Base-by-base conservation (phyloP, 441 rosid species). In the Jatropha podagrica region DNA sequence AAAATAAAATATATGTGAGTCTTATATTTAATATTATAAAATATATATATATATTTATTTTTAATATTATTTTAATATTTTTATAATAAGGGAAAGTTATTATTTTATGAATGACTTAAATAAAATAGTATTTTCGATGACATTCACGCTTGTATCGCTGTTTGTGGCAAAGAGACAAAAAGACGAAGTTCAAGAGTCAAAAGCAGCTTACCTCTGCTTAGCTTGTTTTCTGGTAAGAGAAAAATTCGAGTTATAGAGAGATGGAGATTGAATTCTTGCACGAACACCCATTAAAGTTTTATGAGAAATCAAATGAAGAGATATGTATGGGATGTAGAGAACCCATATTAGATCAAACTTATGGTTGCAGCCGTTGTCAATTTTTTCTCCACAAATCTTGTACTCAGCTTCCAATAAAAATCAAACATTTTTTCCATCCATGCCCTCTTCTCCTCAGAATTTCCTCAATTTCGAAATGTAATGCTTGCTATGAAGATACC, bases 301-400 rank as follows among this genome's bases (percentile, higher is more conserved):
- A 52, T 15, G 56, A 52, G 0, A 52, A 52, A 1, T 17, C 56
- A 15, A 14, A 13, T 11, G 56, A 52, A 2, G 56, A 52, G 15
- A 13, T 52, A 7, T 52, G 56, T 18, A 8, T 15, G 20, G 56
- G 56, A 3, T 52, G 56, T 14, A 52, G 56, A 52, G 56, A 52
- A 15, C 56, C 56, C 56, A 3, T 60, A 23, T 60, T 15, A 60
- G 38, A 26, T 26, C 40, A 60, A 14, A 60, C 37, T 26, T 60
- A 60, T 26, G 64, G 64, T 5, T 60, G 64, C 23, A 60, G 64
- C 13, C 15, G 13, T 27, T 60, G 64, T 60, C 15, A 9, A 10
- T 60, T 23, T 60, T 60, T 60, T 13, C 64, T 60, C 64, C 64
- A 60, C 32, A 27, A 60, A 23, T 23, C 64, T 26, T 60, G 64